A percentile compares a stretch with the other conserved stretches of the same genome.
Evolutionary conservation across 257 asterid genomes (phyloP).

Genomic region (Gentiana macrophylla): DNA sequence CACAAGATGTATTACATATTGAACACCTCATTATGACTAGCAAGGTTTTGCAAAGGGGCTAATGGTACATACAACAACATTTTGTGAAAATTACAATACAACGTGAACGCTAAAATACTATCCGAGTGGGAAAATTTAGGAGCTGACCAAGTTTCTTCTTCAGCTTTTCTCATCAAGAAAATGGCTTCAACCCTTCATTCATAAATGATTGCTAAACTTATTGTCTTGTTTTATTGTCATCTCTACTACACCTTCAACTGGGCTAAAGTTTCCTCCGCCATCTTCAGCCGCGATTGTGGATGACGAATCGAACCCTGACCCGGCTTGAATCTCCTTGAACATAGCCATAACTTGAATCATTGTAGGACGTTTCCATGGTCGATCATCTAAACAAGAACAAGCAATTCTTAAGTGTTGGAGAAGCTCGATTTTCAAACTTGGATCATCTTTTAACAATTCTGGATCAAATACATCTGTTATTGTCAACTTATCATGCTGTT

Average conservation of each 20-base stretch:
- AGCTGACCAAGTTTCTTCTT: conserved; percentile 7
- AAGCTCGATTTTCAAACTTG: conserved; percentile 62
- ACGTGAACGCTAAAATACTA: conserved; percentile 2
- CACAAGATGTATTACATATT: conserved; percentile 67
- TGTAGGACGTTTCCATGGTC: conserved; percentile 75
- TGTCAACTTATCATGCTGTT: conserved; percentile 48
- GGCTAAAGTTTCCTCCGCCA: conserved; percentile 15
- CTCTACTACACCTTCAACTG: conserved; percentile 52
- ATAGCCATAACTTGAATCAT: conserved; percentile 77
- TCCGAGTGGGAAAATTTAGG: conserved; percentile 13
- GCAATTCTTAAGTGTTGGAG: conserved; percentile 69
- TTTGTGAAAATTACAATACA: conserved; percentile 11
- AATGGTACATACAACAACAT: conserved; percentile 43
- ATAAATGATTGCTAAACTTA: conserved; percentile 55
- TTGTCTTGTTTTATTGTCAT: conserved; percentile 86
- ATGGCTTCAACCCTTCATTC: conserved; percentile 13
- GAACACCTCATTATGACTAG: conserved; percentile 38
- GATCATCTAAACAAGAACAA: conserved; percentile 68
- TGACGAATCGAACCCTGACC: conserved; percentile 48
- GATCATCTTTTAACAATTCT: conserved; percentile 54
- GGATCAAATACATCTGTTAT: conserved; percentile 69
- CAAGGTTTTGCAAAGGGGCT: conserved; percentile 23
- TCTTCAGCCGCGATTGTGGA: conserved; percentile 45
- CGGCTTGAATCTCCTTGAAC: conserved; percentile 86
- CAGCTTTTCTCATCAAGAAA: conserved; percentile 1